A percentile compares a stretch with the other conserved stretches of the same genome.
These are phyloP conservation scores for Emmonsiellopsis sp. DNA, from an alignment of 2,329 filamentous ascomycete species.

Conservation along the genomic window DNA sequence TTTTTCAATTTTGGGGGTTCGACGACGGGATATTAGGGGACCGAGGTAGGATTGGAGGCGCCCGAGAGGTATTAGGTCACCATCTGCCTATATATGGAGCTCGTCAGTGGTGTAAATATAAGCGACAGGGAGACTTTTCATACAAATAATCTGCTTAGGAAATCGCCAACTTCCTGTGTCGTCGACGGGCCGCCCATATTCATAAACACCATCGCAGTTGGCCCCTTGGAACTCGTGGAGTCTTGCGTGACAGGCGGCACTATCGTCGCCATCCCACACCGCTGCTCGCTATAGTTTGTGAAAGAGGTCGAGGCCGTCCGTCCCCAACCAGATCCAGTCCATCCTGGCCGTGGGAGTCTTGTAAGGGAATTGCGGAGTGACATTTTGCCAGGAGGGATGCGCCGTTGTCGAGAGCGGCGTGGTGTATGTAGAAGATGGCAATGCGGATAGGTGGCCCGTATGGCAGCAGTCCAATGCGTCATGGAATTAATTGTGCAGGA, in stretches of 20 bases:
- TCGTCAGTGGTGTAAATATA: conserved; percentile 1
- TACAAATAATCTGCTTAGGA: conserved; percentile 87
- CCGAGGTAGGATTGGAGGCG: conserved; percentile 85
- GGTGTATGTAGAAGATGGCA: background rate
- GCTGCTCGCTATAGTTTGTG: conserved; percentile 17
- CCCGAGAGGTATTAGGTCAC: conserved; percentile 89
- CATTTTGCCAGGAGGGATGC: conserved; percentile 21
- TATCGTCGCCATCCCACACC: conserved; percentile 46
- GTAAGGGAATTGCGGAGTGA: conserved; percentile 31
- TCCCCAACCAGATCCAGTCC: conserved; percentile 16
- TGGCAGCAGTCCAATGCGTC: background rate
- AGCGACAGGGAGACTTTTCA: conserved; percentile 23
- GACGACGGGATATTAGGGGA: conserved; percentile 71
- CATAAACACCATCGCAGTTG: conserved; percentile 96
- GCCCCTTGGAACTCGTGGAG: conserved; percentile 61
- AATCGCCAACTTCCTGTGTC: conserved; percentile 77
- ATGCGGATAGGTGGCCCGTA: background rate
- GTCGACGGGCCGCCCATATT: conserved; percentile 97
- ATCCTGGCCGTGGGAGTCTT: conserved; percentile 21
- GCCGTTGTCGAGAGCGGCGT: background rate
- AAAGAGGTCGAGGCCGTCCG: conserved; percentile 16
- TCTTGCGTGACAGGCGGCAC: conserved; percentile 74
- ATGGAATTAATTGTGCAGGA: background rate
- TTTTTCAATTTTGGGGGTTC: conserved; percentile 93
- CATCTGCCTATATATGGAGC: conserved; percentile 59